These are phyloP conservation scores for Lonicera japonica DNA, from an alignment of 129 eudicot genomes.

Conservation along the genomic window DNA sequence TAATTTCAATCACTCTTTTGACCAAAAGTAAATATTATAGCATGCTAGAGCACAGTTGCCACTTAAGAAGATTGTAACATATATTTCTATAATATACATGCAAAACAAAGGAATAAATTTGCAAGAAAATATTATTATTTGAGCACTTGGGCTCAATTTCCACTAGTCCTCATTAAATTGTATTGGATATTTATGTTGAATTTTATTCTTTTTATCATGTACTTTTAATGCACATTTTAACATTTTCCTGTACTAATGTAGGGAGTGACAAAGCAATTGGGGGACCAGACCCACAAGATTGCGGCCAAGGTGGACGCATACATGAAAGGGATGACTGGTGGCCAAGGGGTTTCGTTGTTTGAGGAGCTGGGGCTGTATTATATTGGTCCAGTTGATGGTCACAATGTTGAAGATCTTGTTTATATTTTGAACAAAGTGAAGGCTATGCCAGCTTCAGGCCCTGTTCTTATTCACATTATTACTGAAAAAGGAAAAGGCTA, in stretches of 20 bases:
- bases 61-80: too few relatives aligned
- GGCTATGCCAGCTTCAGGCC: constrained; percentile 43
- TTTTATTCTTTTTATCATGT: too few relatives aligned
- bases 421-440: constrained; percentile 35
- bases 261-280: constrained; percentile 48
- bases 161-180: too few relatives aligned
- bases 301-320: constrained; percentile 47
- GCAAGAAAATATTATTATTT: too few relatives aligned
- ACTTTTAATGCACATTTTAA: too few relatives aligned
- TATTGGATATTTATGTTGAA: too few relatives aligned
- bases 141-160: too few relatives aligned
- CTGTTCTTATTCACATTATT: constrained; percentile 57
- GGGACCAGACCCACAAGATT: constrained; percentile 36
- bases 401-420: constrained; percentile 54
- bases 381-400: constrained; percentile 76
- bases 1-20: too few relatives aligned
- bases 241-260: constrained; percentile 8
- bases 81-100: too few relatives aligned
- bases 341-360: constrained; percentile 34
- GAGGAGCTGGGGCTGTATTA: constrained; percentile 70
- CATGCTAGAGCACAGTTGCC: too few relatives aligned
- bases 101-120: too few relatives aligned
- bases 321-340: constrained; percentile 27
- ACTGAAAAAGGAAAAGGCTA: constrained; percentile 87
- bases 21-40: too few relatives aligned